phyloP scores from a whole-genome alignment of 306 rosid genomes.

The Trichosanthes cucumerina region DNA sequence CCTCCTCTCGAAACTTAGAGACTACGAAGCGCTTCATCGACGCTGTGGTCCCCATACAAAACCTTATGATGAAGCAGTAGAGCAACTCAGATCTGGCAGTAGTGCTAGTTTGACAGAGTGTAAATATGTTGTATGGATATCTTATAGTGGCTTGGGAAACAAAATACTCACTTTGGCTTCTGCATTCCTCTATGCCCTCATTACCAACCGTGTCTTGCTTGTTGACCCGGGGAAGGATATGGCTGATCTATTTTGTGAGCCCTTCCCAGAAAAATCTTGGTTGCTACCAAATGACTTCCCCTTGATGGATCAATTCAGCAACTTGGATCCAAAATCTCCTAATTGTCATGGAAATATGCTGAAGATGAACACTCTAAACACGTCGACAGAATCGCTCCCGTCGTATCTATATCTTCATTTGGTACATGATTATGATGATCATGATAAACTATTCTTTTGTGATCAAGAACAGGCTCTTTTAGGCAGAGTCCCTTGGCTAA shows the following conservation, averaged over 20 bases:
- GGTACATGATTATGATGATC: constrained; percentile 55
- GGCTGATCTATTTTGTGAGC: constrained; percentile 65
- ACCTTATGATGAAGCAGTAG: constrained; percentile 36
- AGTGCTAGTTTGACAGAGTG: constrained; percentile 24
- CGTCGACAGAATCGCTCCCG: constrained; percentile 14
- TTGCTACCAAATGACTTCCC: constrained; percentile 52
- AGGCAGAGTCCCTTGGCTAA: constrained; percentile 41
- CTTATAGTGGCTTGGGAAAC: constrained; percentile 72
- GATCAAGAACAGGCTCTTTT: constrained; percentile 51
- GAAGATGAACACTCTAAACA: constrained; percentile 19
- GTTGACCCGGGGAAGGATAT: constrained; percentile 65
- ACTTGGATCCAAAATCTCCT: constrained; percentile 34
- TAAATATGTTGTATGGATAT: constrained; percentile 58
- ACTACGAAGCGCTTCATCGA: constrained; percentile 48
- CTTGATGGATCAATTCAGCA: constrained; percentile 18
- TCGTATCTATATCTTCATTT: constrained; percentile 50
- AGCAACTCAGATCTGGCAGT: constrained; percentile 33
- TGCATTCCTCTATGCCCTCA: constrained; percentile 58
- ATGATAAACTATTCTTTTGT: constrained; percentile 71
- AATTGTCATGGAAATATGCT: constrained; percentile 50
- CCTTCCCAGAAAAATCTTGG: constrained; percentile 59
- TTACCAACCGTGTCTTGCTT: constrained; percentile 63
- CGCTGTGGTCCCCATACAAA: constrained; percentile 53
- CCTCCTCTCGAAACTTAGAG: constrained; percentile 44
- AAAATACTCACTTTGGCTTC: constrained; percentile 55